Percentiles rank a stretch among this genome's conserved stretches.
phyloP scores from a whole-genome alignment of 164 flowering plant species.

The Protea cynaroides region DNA sequence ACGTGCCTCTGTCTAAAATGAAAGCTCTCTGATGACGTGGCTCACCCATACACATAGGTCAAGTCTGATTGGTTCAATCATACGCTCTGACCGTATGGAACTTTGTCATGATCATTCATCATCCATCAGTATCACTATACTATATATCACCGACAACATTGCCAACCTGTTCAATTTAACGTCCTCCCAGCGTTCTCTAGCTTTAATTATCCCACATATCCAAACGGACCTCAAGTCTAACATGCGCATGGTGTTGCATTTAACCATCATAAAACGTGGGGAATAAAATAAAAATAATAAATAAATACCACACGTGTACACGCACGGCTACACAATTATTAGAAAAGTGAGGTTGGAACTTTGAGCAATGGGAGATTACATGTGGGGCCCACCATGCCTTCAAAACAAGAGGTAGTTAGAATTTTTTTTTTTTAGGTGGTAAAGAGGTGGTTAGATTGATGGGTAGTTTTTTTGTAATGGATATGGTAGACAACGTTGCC shows the following conservation, averaged over 20 bases:
- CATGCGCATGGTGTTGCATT: background rate
- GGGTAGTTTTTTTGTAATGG: too few species aligned
- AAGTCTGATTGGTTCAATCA: constrained; percentile 12
- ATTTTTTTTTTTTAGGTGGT: too few species aligned
- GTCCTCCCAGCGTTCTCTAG: too few species aligned
- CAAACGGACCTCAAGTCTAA: constrained; percentile 1
- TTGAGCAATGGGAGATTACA: too few species aligned
- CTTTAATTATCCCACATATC: too few species aligned
- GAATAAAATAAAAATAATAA: background rate
- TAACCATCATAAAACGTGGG: background rate
- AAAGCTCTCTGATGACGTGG: background rate
- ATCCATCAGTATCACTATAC: too few species aligned
- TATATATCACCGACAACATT: constrained; percentile 13
- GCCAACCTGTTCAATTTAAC: constrained; percentile 7
- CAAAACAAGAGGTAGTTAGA: background rate
- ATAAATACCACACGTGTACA: constrained; percentile 9
- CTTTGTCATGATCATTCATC: too few species aligned
- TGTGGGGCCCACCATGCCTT: background rate
- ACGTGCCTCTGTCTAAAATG: constrained; percentile 1
- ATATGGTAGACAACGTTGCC: too few species aligned
- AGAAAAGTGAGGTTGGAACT: background rate
- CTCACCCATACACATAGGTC: background rate
- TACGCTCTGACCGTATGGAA: constrained; percentile 13
- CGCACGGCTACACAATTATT: constrained; percentile 5
- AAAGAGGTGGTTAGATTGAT: too few species aligned